Evolutionary conservation across 208 protist genomes (phyloP).

Genomic region (Trypanosoma lewisi): DNA sequence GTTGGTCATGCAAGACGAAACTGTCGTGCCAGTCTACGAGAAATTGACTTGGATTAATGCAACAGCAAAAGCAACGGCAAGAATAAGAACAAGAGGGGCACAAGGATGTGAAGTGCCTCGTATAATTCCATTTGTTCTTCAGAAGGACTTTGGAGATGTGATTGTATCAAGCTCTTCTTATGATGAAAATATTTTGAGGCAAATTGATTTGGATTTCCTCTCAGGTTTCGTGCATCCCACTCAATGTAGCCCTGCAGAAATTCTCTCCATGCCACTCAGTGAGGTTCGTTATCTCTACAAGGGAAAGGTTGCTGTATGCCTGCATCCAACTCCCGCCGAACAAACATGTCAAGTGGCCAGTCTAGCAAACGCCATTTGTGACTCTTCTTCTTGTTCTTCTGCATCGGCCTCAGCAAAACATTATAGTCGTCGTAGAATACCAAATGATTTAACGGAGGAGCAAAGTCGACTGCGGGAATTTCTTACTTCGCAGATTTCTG

Average conservation of each 20-base stretch:
- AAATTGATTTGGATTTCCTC: conserved; percentile 6
- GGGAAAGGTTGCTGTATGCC: background rate
- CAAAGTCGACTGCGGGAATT: background rate
- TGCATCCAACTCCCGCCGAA: conserved; percentile 1
- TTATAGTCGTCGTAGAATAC: background rate
- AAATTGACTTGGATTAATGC: conserved; percentile 27
- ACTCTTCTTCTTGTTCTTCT: too few species aligned
- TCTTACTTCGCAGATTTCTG: conserved; percentile 25
- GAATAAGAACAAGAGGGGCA: background rate
- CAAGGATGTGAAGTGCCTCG: background rate
- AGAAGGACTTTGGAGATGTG: conserved; percentile 24
- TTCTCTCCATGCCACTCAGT: conserved; percentile 23
- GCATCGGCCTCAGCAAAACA: too few species aligned
- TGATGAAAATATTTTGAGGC: conserved; percentile 20
- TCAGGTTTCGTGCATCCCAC: conserved; percentile 16
- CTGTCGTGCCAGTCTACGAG: conserved; percentile 16
- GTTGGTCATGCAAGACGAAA: conserved; percentile 20
- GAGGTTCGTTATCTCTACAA: conserved; percentile 16
- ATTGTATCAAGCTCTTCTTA: conserved; percentile 17
- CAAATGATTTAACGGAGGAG: conserved; percentile 1
- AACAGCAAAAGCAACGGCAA: conserved; percentile 3
- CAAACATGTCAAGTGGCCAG: conserved; percentile 1
- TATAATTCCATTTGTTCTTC: conserved; percentile 23
- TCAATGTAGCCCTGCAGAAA: conserved; percentile 11
- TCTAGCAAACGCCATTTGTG: conserved; percentile 9